Conservation (phyloP, 495 filamentous ascomycete genomes). For the Penicillium canescens region DNA sequence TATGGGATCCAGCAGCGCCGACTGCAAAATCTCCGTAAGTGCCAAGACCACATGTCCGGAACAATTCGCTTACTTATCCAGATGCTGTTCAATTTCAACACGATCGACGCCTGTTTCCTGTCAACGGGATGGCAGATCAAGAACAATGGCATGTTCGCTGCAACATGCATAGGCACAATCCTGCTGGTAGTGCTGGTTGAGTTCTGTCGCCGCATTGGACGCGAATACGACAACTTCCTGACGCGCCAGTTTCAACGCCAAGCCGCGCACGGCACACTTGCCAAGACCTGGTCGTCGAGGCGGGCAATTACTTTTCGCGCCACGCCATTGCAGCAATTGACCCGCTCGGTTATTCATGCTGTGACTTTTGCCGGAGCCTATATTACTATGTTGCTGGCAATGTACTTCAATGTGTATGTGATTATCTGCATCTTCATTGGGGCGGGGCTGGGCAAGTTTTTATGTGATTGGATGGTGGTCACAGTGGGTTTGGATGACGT, state of each 20-base stretch:
- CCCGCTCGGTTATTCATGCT: constrained; percentile 59
- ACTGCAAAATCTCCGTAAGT: constrained; percentile 28
- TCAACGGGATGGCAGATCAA: constrained; percentile 60
- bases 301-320: constrained; percentile 40
- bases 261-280: constrained; percentile 17
- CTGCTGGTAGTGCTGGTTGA: constrained; percentile 62
- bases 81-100: constrained; percentile 77
- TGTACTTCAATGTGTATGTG: constrained; percentile 63
- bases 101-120: constrained; percentile 65
- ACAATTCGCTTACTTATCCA: constrained; percentile 16
- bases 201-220: constrained; percentile 53
- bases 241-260: constrained; percentile 41
- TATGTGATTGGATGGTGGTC: constrained; percentile 51
- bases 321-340: constrained; percentile 52
- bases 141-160: constrained; percentile 59
- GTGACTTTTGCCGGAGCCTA: constrained; percentile 65
- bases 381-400: constrained; percentile 63
- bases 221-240: constrained; percentile 59
- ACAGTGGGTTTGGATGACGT: constrained; percentile 7
- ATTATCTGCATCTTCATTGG: constrained; percentile 63
- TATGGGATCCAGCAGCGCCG: constrained; percentile 17
- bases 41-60: constrained; percentile 12
- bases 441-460: constrained; percentile 54
- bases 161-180: constrained; percentile 65
- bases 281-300: constrained; percentile 10